A percentile compares a stretch with the other conserved stretches of the same genome.
Conservation (phyloP, 495 filamentous ascomycete genomes). For the Penicillium pancosmium region DNA sequence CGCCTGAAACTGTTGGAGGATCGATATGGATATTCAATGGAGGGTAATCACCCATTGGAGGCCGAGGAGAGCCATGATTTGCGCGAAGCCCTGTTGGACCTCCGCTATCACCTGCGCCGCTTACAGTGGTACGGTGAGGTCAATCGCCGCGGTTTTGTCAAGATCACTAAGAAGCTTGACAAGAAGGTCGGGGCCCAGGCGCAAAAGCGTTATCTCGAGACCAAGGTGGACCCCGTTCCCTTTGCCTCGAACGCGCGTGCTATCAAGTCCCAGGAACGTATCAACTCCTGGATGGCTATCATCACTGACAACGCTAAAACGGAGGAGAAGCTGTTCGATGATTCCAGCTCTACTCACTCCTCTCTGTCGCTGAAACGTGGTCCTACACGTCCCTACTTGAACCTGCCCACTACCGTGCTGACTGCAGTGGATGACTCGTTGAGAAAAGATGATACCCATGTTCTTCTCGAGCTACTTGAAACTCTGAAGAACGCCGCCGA, state of each 20-base stretch:
- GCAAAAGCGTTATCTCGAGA: constrained; percentile 80
- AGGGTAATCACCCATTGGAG: constrained; percentile 55
- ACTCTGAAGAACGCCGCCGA: constrained; percentile 56
- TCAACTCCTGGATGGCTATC: constrained; percentile 89
- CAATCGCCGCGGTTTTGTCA: constrained; percentile 90
- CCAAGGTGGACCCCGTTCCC: constrained; percentile 80
- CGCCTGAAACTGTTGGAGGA: constrained; percentile 83
- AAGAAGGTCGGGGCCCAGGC: constrained; percentile 79
- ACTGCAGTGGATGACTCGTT: constrained; percentile 78
- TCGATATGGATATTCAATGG: constrained; percentile 69
- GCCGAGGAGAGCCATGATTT: constrained; percentile 86
- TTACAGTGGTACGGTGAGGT: constrained; percentile 98
- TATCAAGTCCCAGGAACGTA: constrained; percentile 65
- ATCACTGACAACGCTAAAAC: constrained; percentile 52
- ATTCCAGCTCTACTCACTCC: constrained; percentile 71
- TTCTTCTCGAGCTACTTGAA: constrained; percentile 60
- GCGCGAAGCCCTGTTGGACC: constrained; percentile 82
- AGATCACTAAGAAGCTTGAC: constrained; percentile 97
- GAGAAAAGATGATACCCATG: constrained; percentile 67
- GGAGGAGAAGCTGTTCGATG: constrained; percentile 70
- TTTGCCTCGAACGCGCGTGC: constrained; percentile 80
- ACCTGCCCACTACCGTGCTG: constrained; percentile 63
- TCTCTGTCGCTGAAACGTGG: constrained; percentile 70
- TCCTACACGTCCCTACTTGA: constrained; percentile 70
- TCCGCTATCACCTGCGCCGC: constrained; percentile 83